phyloP scores from a whole-genome alignment of 768 basidiomycete genomes.

The Rhizopogon sp. region DNA sequence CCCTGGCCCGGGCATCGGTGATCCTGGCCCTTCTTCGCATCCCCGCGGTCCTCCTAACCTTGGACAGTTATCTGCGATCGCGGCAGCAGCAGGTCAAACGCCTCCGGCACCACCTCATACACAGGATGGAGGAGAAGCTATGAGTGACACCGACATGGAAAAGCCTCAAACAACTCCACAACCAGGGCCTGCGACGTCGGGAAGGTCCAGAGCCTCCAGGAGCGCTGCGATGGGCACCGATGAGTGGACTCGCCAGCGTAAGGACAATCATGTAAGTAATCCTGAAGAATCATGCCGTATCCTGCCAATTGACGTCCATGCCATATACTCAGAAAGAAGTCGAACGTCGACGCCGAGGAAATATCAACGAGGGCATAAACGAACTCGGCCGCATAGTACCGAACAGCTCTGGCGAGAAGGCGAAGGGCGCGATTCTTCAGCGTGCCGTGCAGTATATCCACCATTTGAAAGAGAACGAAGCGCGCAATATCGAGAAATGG shows the following conservation, averaged over 20 bases:
- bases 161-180: conserved; percentile 20
- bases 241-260: conserved; percentile 76
- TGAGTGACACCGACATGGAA: conserved; percentile 23
- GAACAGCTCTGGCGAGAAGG: conserved; percentile 79
- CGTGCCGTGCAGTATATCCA: conserved; percentile 91
- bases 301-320: neutral
- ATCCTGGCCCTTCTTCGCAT: conserved; percentile 71
- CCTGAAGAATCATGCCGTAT: neutral
- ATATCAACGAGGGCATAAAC: conserved; percentile 96
- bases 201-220: conserved; percentile 47
- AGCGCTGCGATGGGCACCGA: conserved; percentile 64
- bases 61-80: conserved; percentile 47
- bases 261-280: conserved; percentile 71
- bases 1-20: conserved; percentile 47
- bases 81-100: conserved; percentile 42
- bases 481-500: conserved; percentile 90
- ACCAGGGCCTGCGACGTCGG: conserved; percentile 22
- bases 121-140: conserved; percentile 15
- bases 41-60: conserved; percentile 63
- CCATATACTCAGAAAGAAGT: conserved; percentile 80
- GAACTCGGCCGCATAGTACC: conserved; percentile 87
- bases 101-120: conserved; percentile 13
- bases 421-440: conserved; percentile 84
- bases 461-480: conserved; percentile 87
- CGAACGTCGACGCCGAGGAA: conserved; percentile 88